phyloP scores from a whole-genome alignment of 352 stramenopile genomes.

The Aphanomyces euteiches region DNA sequence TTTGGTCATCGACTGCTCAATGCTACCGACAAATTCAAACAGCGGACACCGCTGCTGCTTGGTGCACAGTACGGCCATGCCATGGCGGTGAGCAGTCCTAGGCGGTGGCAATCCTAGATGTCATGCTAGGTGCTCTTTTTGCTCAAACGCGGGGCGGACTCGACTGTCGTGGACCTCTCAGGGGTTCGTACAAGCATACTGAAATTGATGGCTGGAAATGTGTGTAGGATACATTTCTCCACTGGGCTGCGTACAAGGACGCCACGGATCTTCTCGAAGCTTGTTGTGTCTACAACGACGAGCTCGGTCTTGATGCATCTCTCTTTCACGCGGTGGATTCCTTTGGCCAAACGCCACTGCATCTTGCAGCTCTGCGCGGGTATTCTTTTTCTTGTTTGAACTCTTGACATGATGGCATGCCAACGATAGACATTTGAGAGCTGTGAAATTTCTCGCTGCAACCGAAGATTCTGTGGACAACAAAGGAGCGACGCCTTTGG shows the following conservation, averaged over 20 bases:
- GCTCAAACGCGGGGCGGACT: conserved; percentile 64
- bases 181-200: background rate
- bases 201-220: conserved; percentile 31
- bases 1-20: conserved; percentile 55
- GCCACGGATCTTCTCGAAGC: conserved; percentile 76
- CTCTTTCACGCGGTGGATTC: conserved; percentile 49
- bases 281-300: conserved; percentile 45
- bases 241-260: conserved; percentile 85
- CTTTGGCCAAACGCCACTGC: conserved; percentile 78
- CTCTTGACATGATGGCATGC: background rate
- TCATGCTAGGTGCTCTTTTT: conserved; percentile 58
- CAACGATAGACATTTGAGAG: conserved; percentile 43
- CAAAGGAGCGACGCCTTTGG: conserved; percentile 52
- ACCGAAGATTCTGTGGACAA: conserved; percentile 34
- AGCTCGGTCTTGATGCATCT: conserved; percentile 10
- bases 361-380: conserved; percentile 72
- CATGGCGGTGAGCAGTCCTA: background rate
- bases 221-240: conserved; percentile 71
- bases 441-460: conserved; percentile 60
- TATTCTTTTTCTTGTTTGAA: background rate
- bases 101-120: background rate
- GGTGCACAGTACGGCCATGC: conserved; percentile 64
- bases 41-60: conserved; percentile 67
- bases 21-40: conserved; percentile 63
- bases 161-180: conserved; percentile 44